These are phyloP conservation scores for Tolypocladium album DNA, from an alignment of 2,329 filamentous ascomycete species.

Conservation along the genomic window DNA sequence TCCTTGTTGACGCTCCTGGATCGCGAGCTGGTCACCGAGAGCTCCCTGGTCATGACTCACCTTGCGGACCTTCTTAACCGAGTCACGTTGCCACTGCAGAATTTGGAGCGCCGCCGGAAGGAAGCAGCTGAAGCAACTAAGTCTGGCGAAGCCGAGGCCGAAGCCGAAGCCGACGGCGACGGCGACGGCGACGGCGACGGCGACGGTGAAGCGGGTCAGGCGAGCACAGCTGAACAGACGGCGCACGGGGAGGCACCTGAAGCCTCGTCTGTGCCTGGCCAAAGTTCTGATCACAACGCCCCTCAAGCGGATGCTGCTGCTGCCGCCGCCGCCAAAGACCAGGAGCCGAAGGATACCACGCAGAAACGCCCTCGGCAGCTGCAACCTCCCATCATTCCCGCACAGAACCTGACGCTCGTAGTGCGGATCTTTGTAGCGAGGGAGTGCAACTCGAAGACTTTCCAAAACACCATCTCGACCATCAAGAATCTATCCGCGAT, in stretches of 20 bases:
- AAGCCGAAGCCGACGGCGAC: conserved; percentile 14
- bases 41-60: conserved; percentile 91
- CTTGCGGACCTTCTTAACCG: conserved; percentile 78
- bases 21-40: conserved; percentile 92
- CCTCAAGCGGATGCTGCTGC: conserved; percentile 11
- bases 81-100: conserved; percentile 77
- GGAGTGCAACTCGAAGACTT: conserved; percentile 95
- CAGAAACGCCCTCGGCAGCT: conserved; percentile 48
- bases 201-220: conserved; percentile 18
- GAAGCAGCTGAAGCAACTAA: conserved; percentile 50
- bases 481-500: conserved; percentile 96
- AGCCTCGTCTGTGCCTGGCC: conserved; percentile 15
- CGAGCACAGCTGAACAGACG: conserved; percentile 11
- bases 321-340: conserved; percentile 12
- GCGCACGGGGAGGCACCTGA: conserved; percentile 6
- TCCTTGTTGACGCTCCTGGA: conserved; percentile 80
- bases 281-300: conserved; percentile 10
- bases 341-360: conserved; percentile 27
- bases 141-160: conserved; percentile 20
- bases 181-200: conserved; percentile 14
- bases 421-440: conserved; percentile 92
- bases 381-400: conserved; percentile 74
- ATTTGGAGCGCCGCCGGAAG: conserved; percentile 72
- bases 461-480: conserved; percentile 94
- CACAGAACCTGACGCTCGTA: conserved; percentile 84